phyloP scores from a whole-genome alignment of 1,284 basidiomycete genomes.

The Afroboletus lepidellus region DNA sequence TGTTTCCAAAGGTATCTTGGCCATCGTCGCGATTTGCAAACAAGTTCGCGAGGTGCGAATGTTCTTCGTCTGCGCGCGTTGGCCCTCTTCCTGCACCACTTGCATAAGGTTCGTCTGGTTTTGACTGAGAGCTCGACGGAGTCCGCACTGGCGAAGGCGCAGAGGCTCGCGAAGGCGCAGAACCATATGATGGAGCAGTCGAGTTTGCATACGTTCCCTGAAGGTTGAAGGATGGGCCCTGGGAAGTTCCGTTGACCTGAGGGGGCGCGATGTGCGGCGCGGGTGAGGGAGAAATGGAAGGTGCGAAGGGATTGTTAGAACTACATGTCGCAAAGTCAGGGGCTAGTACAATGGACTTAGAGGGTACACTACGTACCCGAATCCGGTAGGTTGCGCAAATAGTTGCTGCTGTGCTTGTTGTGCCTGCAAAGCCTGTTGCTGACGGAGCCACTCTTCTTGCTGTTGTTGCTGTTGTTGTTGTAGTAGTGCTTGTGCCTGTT shows the following conservation, averaged over 20 bases:
- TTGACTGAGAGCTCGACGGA: conserved; percentile 35
- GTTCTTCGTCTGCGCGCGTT: conserved; percentile 52
- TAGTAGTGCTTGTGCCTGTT: conserved; percentile 34
- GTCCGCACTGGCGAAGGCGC: conserved; percentile 31
- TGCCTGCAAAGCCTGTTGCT: conserved; percentile 59
- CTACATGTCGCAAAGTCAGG: conserved; percentile 40
- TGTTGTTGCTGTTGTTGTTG: conserved; percentile 54
- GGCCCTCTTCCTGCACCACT: conserved; percentile 32
- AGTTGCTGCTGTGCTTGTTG: conserved; percentile 55
- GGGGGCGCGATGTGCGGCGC: conserved; percentile 37
- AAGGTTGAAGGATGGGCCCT: conserved; percentile 55
- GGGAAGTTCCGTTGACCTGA: conserved; percentile 31
- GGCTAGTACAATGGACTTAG: neutral
- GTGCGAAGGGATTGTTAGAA: conserved; percentile 93
- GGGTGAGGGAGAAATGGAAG: conserved; percentile 39
- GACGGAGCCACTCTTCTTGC: conserved; percentile 68
- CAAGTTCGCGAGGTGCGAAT: conserved; percentile 74
- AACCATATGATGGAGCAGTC: conserved; percentile 32
- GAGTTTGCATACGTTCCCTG: conserved; percentile 58
- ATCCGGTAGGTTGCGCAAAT: conserved; percentile 66
- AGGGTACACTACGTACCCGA: conserved; percentile 46
- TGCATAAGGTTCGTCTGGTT: conserved; percentile 19
- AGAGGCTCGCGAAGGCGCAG: conserved; percentile 33
- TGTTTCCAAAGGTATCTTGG: conserved; percentile 91
- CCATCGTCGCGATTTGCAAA: conserved; percentile 88